Percentiles rank a stretch among this genome's conserved stretches.
These are phyloP conservation scores for Linaria vulgaris DNA, from an alignment of 257 asterid species.

Conservation along the genomic window DNA sequence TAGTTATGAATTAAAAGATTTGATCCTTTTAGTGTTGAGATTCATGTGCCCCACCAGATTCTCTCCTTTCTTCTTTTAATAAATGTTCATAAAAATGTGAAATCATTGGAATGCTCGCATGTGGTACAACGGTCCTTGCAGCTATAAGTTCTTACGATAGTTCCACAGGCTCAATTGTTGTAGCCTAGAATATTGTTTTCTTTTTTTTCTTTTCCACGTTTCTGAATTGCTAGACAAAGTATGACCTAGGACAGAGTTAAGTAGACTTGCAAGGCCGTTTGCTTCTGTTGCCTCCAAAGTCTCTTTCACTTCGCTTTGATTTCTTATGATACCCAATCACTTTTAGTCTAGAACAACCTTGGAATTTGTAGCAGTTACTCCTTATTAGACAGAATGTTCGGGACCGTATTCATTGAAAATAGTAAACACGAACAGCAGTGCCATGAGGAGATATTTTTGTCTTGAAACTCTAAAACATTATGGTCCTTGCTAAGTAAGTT, in stretches of 20 bases:
- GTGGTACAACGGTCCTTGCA: not conserved
- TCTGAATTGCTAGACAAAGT: not conserved
- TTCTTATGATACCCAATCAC: constrained; percentile 3
- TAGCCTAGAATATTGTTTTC: not conserved
- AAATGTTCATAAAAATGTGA: no score
- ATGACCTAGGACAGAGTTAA: not conserved
- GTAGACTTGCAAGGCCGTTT: constrained; percentile 8
- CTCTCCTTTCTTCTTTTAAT: not conserved
- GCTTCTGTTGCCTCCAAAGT: not conserved
- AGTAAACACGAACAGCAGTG: not conserved
- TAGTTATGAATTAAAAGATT: not conserved
- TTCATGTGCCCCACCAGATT: not conserved
- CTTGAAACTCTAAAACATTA: not conserved
- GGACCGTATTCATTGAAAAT: not conserved
- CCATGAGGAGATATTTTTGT: not conserved
- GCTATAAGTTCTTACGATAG: constrained; percentile 13
- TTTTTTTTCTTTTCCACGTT: not conserved
- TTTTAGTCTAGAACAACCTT: not conserved
- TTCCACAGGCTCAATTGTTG: not conserved
- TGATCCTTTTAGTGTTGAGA: not conserved
- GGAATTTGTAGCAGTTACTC: not conserved
- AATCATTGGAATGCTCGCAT: no score
- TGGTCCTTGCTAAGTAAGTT: not conserved
- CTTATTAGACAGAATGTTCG: not conserved
- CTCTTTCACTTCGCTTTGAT: constrained; percentile 2